Conservation (phyloP, 169 alveolate species). For the Plasmodium vinckei region DNA sequence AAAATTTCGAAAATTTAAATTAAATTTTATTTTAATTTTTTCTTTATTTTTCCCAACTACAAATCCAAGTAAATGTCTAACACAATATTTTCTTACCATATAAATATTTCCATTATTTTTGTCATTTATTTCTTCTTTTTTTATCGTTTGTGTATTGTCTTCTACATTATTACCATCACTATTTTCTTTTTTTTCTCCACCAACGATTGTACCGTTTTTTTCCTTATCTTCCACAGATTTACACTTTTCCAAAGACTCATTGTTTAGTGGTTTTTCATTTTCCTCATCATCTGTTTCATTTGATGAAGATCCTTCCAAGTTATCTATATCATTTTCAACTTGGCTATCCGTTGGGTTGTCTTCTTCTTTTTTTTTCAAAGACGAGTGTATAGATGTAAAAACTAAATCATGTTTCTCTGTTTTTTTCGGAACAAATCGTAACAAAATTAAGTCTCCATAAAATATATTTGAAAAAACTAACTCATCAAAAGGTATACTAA, state of each 20-base stretch:
- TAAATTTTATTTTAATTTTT: constrained; percentile 48
- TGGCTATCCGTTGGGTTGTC: neutral
- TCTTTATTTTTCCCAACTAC: constrained; percentile 38
- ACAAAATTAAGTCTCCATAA: constrained; percentile 53
- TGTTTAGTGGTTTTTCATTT: no score
- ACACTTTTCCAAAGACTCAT: no score
- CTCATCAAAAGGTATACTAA: constrained; percentile 34
- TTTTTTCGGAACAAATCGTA: constrained; percentile 59
- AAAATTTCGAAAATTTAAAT: constrained; percentile 44
- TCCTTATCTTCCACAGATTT: no score
- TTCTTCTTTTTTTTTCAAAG: constrained; percentile 25
- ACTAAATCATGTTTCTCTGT: constrained; percentile 19
- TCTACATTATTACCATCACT: neutral
- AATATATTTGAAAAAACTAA: constrained; percentile 16
- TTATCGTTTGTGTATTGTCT: neutral
- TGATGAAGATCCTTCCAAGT: no score
- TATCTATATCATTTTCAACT: constrained; percentile 19
- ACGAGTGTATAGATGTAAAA: constrained; percentile 5
- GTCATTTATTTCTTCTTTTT: constrained; percentile 5
- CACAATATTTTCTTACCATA: constrained; percentile 72
- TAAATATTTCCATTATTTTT: constrained; percentile 47
- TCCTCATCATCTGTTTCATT: no score
- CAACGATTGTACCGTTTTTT: neutral
- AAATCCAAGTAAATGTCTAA: constrained; percentile 71
- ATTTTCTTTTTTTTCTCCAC: constrained; percentile 1